A percentile compares a stretch with the other conserved stretches of the same genome.
phyloP scores from a whole-genome alignment of 2,329 filamentous ascomycete species.

The Coleophoma cylindrospora region DNA sequence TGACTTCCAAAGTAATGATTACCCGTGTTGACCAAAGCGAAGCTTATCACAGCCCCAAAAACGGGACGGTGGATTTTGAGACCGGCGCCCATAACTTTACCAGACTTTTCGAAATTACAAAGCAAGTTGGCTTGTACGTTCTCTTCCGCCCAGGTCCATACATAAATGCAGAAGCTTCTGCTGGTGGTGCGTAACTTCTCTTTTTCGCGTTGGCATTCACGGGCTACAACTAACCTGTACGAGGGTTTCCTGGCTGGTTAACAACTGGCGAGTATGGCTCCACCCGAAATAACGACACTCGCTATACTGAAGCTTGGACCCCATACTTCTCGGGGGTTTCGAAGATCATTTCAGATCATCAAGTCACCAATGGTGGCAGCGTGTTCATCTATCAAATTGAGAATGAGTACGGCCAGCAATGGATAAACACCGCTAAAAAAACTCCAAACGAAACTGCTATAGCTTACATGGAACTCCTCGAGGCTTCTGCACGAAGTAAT shows the following conservation, averaged over 20 bases:
- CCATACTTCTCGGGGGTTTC: constrained; percentile 48
- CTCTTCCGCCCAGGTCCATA: constrained; percentile 67
- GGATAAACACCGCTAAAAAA: constrained; percentile 33
- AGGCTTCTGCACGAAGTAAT: constrained; percentile 46
- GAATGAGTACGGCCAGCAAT: constrained; percentile 46
- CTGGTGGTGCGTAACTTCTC: constrained; percentile 29
- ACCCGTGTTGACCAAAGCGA: constrained; percentile 18
- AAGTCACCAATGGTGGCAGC: constrained; percentile 52
- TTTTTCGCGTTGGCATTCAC: no score
- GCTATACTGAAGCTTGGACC: constrained; percentile 47
- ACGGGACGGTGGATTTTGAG: constrained; percentile 67
- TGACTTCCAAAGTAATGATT: no score
- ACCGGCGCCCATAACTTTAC: constrained; percentile 49
- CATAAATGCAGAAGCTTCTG: constrained; percentile 58
- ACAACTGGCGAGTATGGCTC: constrained; percentile 54
- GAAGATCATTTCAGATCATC: constrained; percentile 43
- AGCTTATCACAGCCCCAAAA: constrained; percentile 58
- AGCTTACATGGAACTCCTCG: constrained; percentile 52
- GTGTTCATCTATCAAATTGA: constrained; percentile 53
- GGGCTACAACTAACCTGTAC: no score
- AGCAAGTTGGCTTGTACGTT: constrained; percentile 67
- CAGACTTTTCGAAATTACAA: constrained; percentile 70
- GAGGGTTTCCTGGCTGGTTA: constrained; percentile 55
- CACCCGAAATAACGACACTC: constrained; percentile 45
- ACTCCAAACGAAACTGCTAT: constrained; percentile 42